Percentiles rank a stretch among this genome's conserved stretches.
Evolutionary conservation across 306 rosid genomes (phyloP).

Genomic region (Cucumis hystrix): DNA sequence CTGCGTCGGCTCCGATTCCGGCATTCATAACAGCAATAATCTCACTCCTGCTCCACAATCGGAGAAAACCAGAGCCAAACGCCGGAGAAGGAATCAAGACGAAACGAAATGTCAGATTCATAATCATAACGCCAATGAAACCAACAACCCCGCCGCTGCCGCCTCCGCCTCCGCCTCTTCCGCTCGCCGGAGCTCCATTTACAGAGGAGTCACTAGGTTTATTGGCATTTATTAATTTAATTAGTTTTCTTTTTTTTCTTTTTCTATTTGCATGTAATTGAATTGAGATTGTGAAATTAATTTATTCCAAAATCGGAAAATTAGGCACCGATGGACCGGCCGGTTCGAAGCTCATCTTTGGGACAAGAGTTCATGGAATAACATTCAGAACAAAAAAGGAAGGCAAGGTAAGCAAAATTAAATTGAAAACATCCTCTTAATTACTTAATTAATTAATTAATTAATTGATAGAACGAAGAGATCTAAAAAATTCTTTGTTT

Average conservation of each 20-base stretch:
- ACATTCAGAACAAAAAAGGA: conserved; percentile 77
- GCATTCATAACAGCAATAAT: not conserved
- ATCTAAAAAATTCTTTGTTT: not conserved
- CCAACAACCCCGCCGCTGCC: not conserved
- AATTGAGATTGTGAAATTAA: not conserved
- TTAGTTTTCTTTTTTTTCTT: not conserved
- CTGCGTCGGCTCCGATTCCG: conserved; percentile 11
- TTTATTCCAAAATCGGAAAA: not conserved
- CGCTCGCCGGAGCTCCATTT: conserved; percentile 61
- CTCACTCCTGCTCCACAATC: not conserved
- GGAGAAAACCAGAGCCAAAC: conserved; percentile 15
- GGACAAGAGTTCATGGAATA: conserved; percentile 91
- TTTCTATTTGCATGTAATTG: conserved; percentile 38
- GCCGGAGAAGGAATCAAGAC: conserved; percentile 17
- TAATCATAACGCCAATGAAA: not conserved
- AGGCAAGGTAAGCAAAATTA: conserved; percentile 50
- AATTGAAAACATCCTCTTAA: not conserved
- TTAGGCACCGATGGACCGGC: conserved; percentile 96
- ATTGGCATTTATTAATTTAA: not conserved
- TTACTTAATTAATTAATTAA: not conserved
- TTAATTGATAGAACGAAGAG: not conserved
- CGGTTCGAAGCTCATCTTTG: conserved; percentile 95
- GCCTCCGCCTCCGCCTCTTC: not conserved
- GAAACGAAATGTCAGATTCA: conserved; percentile 16
- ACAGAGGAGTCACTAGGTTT: conserved; percentile 95